phyloP scores from a whole-genome alignment of 2,329 filamentous ascomycete genomes.

The Scytalidium sp. region DNA sequence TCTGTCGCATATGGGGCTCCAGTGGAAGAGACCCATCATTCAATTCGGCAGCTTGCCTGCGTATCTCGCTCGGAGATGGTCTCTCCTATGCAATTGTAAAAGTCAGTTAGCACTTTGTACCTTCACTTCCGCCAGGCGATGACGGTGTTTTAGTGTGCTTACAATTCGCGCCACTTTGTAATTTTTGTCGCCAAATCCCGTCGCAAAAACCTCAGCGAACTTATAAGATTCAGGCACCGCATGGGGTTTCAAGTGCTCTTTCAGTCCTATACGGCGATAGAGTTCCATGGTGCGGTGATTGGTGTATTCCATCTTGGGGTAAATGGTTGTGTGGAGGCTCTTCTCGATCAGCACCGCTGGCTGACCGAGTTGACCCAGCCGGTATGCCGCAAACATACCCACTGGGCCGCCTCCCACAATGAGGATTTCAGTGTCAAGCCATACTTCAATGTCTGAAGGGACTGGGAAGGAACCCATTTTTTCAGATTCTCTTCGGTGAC shows the following conservation, averaged over 20 bases:
- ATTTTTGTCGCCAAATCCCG: not conserved
- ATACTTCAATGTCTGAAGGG: not conserved
- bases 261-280: constrained; percentile 14
- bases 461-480: no score
- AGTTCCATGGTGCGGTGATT: constrained; percentile 37
- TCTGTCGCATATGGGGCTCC: not conserved
- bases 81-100: not conserved
- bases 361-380: constrained; percentile 29
- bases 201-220: not conserved
- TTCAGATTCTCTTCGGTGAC: no score
- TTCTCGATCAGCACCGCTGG: constrained; percentile 34
- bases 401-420: constrained; percentile 38
- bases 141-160: no score
- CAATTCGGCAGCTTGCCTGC: not conserved
- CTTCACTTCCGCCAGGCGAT: not conserved
- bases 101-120: not conserved
- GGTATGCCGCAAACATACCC: constrained; percentile 35
- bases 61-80: not conserved
- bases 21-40: not conserved
- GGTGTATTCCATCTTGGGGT: constrained; percentile 36
- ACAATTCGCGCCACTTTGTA: not conserved
- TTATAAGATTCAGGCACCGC: not conserved
- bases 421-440: constrained; percentile 19
- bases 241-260: not conserved
- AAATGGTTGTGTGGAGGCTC: constrained; percentile 29